Percentiles rank a stretch among this genome's conserved stretches.
Conservation (phyloP, 164 flowering plant genomes). For the Cinnamomum chago region DNA sequence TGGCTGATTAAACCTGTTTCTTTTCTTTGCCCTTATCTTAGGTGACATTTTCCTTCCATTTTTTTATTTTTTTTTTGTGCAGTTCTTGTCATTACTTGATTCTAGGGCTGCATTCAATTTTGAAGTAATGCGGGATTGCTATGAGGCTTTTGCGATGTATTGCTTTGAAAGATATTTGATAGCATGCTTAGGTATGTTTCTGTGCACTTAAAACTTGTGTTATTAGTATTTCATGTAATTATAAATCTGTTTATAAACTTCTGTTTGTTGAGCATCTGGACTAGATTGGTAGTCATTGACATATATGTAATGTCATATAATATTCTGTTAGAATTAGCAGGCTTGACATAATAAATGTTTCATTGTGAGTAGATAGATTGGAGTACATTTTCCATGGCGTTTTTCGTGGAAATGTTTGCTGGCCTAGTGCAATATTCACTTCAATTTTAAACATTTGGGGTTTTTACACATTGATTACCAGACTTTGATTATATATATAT, state of each 20-base stretch:
- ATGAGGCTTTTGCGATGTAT: slow-evolving; percentile 96
- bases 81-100: slow-evolving; percentile 77
- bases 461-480: too few species aligned
- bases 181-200: slow-evolving; percentile 84
- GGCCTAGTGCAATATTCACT: background rate
- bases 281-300: too few species aligned
- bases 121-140: slow-evolving; percentile 88
- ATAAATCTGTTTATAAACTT: background rate
- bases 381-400: background rate
- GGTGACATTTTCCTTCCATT: background rate
- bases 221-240: background rate
- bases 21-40: too few species aligned
- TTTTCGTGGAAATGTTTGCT: background rate
- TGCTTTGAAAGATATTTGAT: slow-evolving; percentile 97
- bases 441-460: background rate
- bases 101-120: slow-evolving; percentile 81
- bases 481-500: too few species aligned
- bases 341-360: background rate
- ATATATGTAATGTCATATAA: too few species aligned
- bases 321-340: background rate
- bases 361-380: background rate
- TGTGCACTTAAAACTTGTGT: background rate
- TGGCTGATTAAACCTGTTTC: too few species aligned
- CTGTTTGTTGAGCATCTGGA: background rate
- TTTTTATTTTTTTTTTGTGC: slow-evolving; percentile 16